phyloP scores from a whole-genome alignment of 129 eudicot genomes.

The Pulicaria dysenterica region DNA sequence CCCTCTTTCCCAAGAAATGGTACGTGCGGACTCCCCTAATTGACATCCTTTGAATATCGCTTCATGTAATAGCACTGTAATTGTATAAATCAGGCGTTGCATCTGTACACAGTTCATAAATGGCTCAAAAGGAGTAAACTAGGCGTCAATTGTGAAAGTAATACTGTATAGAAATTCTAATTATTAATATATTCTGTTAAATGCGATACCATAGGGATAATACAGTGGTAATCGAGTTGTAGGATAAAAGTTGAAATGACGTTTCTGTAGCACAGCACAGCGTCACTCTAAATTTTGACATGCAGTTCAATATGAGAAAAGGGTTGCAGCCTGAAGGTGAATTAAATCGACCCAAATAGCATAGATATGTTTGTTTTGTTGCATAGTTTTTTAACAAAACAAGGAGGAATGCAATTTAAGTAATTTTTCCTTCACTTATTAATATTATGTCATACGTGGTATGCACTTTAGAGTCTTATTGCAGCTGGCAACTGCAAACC shows the following conservation, averaged over 20 bases:
- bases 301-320: background rate
- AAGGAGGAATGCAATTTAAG: background rate
- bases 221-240: background rate
- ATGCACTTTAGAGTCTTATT: background rate
- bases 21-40: constrained; percentile 15
- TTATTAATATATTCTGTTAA: background rate
- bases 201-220: background rate
- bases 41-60: background rate
- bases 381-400: background rate
- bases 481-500: background rate
- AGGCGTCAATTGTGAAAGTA: background rate
- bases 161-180: background rate
- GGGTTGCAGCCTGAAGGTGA: constrained; percentile 14
- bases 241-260: background rate
- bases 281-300: constrained; percentile 8
- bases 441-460: background rate
- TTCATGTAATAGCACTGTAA: background rate
- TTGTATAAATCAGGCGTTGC: constrained; percentile 13
- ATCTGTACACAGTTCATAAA: background rate
- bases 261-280: constrained; percentile 1
- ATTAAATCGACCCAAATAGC: constrained; percentile 2
- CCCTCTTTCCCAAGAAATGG: constrained; percentile 98
- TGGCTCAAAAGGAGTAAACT: constrained; percentile 3
- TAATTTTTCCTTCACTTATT: background rate
- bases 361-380: background rate